phyloP scores from a whole-genome alignment of 202 grass and related monocot species.

The Dendrocalamus latiflorus region DNA sequence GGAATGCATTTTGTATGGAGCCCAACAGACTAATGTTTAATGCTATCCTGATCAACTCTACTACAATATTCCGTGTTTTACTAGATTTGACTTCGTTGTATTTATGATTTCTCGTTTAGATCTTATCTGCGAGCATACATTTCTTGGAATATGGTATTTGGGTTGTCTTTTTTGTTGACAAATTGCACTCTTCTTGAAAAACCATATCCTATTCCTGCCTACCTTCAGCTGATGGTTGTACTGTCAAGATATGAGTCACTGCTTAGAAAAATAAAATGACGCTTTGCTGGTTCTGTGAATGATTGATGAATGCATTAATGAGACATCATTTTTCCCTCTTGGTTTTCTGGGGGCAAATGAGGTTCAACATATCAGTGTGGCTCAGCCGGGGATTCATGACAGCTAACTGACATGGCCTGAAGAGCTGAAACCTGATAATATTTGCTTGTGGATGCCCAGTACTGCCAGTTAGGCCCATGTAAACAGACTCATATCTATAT shows the following conservation, averaged over 20 bases:
- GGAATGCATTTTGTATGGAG: slow-evolving; percentile 29
- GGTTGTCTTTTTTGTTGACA: not conserved
- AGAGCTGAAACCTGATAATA: not conserved
- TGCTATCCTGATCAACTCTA: not conserved
- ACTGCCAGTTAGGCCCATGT: not conserved
- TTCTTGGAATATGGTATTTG: not conserved
- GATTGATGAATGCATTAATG: not conserved
- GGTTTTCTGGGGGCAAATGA: not conserved
- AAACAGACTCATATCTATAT: no score
- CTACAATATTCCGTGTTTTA: not conserved
- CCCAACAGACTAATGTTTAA: not conserved
- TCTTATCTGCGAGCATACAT: not conserved
- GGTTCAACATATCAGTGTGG: not conserved
- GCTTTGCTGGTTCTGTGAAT: not conserved
- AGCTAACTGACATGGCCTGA: not conserved
- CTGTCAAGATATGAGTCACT: not conserved
- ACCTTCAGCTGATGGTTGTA: not conserved
- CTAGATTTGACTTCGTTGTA: not conserved
- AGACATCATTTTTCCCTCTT: not conserved
- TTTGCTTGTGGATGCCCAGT: not conserved
- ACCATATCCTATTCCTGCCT: not conserved
- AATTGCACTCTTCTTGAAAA: not conserved
- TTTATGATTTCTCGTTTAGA: not conserved
- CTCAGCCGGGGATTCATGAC: not conserved
- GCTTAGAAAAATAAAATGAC: not conserved